A percentile compares a stretch with the other conserved stretches of the same genome.
phyloP scores from a whole-genome alignment of 371 early-diverging fungal species.

The Mucor irregularis region DNA sequence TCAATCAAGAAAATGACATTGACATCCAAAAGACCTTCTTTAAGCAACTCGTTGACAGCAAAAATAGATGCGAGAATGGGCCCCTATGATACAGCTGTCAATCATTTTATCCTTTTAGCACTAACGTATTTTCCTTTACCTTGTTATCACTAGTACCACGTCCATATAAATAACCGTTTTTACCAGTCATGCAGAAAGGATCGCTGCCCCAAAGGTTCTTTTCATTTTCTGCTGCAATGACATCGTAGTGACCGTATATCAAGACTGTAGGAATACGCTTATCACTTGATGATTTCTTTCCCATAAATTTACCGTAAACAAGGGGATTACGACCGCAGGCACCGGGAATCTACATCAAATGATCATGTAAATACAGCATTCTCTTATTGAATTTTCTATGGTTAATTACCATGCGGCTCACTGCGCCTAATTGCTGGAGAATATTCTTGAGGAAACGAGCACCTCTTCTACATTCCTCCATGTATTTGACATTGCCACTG shows the following conservation, averaged over 20 bases:
- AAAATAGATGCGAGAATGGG: constrained; percentile 62
- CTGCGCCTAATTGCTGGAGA: constrained; percentile 75
- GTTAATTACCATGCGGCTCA: constrained; percentile 52
- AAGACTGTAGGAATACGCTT: constrained; percentile 57
- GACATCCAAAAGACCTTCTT: constrained; percentile 58
- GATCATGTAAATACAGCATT: not conserved
- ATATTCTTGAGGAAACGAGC: constrained; percentile 51
- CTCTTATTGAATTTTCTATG: not conserved
- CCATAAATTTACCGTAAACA: constrained; percentile 74
- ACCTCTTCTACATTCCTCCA: constrained; percentile 23
- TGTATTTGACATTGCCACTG: constrained; percentile 60
- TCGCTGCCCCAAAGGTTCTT: constrained; percentile 55
- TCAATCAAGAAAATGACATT: constrained; percentile 81
- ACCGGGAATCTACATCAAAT: constrained; percentile 66
- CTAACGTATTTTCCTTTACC: constrained; percentile 9
- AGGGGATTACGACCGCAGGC: constrained; percentile 72
- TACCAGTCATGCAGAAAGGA: constrained; percentile 51
- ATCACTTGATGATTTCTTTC: constrained; percentile 17
- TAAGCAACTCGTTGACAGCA: constrained; percentile 71
- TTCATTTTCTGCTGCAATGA: constrained; percentile 67
- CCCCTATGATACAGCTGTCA: not conserved
- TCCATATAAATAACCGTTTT: constrained; percentile 79
- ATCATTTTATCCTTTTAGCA: not conserved
- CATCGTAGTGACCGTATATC: constrained; percentile 88
- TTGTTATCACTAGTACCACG: constrained; percentile 85